These are phyloP conservation scores for Suillus subalutaceus DNA, from an alignment of 768 basidiomycete species.

Conservation along the genomic window DNA sequence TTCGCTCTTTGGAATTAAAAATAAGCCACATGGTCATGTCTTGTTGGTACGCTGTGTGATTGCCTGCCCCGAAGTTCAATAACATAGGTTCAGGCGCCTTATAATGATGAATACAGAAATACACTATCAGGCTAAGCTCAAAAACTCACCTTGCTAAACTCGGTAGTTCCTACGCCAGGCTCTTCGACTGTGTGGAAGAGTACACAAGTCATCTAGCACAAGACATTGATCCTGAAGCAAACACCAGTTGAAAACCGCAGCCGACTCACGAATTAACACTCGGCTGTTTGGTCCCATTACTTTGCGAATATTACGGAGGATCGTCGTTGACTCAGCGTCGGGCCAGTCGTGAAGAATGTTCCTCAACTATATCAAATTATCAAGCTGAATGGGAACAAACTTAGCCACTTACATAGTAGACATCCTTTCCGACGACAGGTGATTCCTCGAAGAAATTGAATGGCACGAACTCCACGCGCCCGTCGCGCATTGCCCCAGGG, in stretches of 20 bases:
- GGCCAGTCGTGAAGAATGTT: conserved; percentile 41
- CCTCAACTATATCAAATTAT: conserved; percentile 21
- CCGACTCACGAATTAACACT: conserved; percentile 36
- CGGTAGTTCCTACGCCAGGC: background rate
- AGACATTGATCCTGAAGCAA: background rate
- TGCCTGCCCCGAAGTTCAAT: conserved; percentile 20
- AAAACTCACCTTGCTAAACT: background rate
- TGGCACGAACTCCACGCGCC: conserved; percentile 21
- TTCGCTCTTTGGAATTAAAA: background rate
- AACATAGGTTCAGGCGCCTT: conserved; percentile 48
- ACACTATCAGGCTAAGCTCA: background rate
- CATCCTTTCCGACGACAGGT: conserved; percentile 23
- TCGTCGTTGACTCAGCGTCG: conserved; percentile 31
- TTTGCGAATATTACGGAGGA: conserved; percentile 31
- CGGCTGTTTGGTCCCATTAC: conserved; percentile 33
- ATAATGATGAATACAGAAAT: conserved; percentile 15
- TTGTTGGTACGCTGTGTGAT: background rate
- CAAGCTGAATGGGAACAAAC: background rate
- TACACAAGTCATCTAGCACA: conserved; percentile 25
- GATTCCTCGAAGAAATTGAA: conserved; percentile 25
- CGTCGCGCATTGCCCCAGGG: conserved; percentile 21
- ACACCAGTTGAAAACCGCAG: background rate
- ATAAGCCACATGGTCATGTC: background rate
- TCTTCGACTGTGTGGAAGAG: conserved; percentile 19
- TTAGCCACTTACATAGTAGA: conserved; percentile 24